Conservation (phyloP, 1,284 basidiomycete species). For the Chalciporus sp. region DNA sequence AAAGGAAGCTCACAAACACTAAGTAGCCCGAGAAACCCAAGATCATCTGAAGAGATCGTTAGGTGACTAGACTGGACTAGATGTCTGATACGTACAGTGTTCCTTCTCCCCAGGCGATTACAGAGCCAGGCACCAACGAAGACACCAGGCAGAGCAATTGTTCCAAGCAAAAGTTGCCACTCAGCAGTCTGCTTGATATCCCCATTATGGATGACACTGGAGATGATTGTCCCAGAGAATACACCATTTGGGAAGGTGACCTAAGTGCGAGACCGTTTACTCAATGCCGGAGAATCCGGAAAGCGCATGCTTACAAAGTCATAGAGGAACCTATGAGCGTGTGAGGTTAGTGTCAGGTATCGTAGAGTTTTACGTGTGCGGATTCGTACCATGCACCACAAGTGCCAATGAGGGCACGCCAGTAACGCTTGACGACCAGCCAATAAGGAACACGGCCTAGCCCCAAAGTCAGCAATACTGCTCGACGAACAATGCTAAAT, state of each 20-base stretch:
- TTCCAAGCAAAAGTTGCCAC: conserved; percentile 71
- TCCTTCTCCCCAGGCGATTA: conserved; percentile 63
- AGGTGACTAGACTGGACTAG: not conserved
- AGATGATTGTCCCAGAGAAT: conserved; percentile 66
- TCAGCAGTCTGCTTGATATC: conserved; percentile 63
- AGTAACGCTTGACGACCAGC: conserved; percentile 67
- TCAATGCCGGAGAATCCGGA: not conserved
- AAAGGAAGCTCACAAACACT: conserved; percentile 51
- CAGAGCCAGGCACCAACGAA: conserved; percentile 62
- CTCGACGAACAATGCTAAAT: not conserved
- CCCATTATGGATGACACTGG: conserved; percentile 56
- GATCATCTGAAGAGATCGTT: conserved; percentile 54
- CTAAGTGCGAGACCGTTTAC: conserved; percentile 29
- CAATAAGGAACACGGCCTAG: conserved; percentile 62
- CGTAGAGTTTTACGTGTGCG: not conserved
- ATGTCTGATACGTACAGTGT: conserved; percentile 48
- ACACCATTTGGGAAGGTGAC: conserved; percentile 76
- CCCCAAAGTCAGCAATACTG: conserved; percentile 10
- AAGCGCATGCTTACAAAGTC: conserved; percentile 55
- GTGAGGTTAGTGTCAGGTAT: conserved; percentile 6
- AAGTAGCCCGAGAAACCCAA: conserved; percentile 77
- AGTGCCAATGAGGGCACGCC: conserved; percentile 69
- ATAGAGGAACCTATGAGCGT: conserved; percentile 62
- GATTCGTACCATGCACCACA: conserved; percentile 64
- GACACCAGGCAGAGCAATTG: conserved; percentile 70